Conservation (phyloP, 2,329 filamentous ascomycete species). For the Fusarium poae region DNA sequence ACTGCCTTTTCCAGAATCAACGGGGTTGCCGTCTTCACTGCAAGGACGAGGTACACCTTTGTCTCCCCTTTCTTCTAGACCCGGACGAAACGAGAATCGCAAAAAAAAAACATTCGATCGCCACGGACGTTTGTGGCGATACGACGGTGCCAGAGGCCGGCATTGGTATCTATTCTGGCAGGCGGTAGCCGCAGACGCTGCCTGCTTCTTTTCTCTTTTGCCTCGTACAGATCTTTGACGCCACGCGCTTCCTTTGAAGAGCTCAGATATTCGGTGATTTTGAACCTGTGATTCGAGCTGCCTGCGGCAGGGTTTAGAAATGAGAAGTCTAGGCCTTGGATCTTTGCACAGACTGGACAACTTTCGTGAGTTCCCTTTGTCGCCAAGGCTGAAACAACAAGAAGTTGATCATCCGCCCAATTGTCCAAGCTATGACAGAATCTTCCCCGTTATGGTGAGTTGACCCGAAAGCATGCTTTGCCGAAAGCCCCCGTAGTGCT, state of each 20-base stretch:
- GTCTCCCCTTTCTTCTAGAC: conserved; percentile 24
- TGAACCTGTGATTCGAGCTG: neutral
- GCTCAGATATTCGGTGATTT: neutral
- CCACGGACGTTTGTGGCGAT: conserved; percentile 19
- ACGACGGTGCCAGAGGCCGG: neutral
- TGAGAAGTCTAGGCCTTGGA: neutral
- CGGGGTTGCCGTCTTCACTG: neutral
- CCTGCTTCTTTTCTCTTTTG: neutral
- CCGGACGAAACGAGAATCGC: conserved; percentile 10
- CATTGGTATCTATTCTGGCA: neutral
- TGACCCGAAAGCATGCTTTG: neutral
- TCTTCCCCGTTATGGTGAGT: neutral
- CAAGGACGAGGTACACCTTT: neutral
- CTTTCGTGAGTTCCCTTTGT: neutral
- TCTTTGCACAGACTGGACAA: neutral
- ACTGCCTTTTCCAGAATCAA: neutral
- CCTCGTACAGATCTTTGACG: conserved; percentile 15
- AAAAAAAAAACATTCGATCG: neutral
- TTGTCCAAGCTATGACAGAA: neutral
- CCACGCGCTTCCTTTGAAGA: conserved; percentile 16
- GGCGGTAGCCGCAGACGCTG: neutral
- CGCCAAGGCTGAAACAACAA: neutral
- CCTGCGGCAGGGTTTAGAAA: neutral
- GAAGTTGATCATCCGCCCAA: neutral
- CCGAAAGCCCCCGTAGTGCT: neutral